phyloP scores from a whole-genome alignment of 139 green algal genomes.

The Chlamydomonas asymmetrica region DNA sequence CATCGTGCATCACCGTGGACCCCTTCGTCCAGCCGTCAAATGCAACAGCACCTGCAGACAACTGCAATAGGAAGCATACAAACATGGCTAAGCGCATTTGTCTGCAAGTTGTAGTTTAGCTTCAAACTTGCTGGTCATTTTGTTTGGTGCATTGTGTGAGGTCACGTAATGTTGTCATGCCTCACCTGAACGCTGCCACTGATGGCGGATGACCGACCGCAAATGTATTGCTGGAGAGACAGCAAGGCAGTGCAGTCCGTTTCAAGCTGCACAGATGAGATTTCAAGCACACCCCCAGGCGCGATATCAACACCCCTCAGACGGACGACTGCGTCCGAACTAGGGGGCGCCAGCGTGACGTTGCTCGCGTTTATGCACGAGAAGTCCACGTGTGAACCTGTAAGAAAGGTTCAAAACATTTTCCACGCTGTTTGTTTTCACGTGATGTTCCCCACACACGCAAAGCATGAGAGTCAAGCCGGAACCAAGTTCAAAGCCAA shows the following conservation, averaged over 20 bases:
- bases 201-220: neutral
- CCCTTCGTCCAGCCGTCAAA: neutral
- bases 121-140: too few species aligned
- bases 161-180: too few species aligned
- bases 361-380: neutral
- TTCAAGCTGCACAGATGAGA: too few species aligned
- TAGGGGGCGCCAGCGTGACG: neutral
- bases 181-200: constrained; percentile 14
- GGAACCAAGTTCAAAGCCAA: too few species aligned
- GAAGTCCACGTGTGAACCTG: constrained; percentile 1
- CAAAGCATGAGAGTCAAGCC: neutral
- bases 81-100: too few species aligned
- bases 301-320: too few species aligned
- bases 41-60: neutral
- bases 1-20: constrained; percentile 3
- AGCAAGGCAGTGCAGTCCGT: constrained; percentile 13
- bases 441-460: neutral
- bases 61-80: too few species aligned
- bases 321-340: neutral
- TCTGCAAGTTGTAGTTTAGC: too few species aligned
- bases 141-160: too few species aligned
- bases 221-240: constrained; percentile 11
- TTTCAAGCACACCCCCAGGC: too few species aligned
- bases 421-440: neutral
- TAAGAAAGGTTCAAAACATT: neutral